Conservation (phyloP, 1,139 yeast genomes). For the Geotrichum aggregatum region DNA sequence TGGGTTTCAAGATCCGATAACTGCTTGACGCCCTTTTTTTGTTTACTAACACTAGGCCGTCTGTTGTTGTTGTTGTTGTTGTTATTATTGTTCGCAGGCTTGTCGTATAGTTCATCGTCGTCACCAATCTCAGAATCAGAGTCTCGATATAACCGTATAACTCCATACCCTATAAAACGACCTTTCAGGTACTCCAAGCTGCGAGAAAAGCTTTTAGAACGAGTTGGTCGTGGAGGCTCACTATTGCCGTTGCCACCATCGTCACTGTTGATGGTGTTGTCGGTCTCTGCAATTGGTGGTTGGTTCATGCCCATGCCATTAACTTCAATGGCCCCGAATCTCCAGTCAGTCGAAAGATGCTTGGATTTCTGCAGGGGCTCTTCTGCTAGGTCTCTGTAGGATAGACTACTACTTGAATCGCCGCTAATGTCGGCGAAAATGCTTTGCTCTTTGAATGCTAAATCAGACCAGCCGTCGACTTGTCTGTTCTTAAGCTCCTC, state of each 20-base stretch:
- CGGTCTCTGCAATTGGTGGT: neutral
- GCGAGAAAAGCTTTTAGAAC: conserved; percentile 17
- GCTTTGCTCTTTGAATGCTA: neutral
- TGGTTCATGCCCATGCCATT: conserved; percentile 36
- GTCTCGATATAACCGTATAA: conserved; percentile 59
- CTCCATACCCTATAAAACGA: conserved; percentile 64
- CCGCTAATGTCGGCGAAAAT: neutral
- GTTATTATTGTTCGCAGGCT: conserved; percentile 4
- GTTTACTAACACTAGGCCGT: too few species aligned
- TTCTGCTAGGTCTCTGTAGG: neutral
- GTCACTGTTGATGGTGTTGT: neutral
- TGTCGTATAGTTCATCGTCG: conserved; percentile 18
- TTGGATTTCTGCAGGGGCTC: neutral
- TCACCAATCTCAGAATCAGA: conserved; percentile 22
- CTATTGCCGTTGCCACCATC: neutral
- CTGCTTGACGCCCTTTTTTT: neutral
- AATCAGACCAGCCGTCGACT: conserved; percentile 11
- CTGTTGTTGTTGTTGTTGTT: too few species aligned
- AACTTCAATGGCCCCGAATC: conserved; percentile 34
- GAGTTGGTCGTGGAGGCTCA: neutral
- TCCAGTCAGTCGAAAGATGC: conserved; percentile 28
- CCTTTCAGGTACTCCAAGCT: conserved; percentile 52
- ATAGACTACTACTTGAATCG: neutral
- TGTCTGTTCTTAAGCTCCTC: neutral
- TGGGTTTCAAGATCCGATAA: neutral